Conservation (phyloP, 257 asterid species). For the Henckelia pumila region DNA sequence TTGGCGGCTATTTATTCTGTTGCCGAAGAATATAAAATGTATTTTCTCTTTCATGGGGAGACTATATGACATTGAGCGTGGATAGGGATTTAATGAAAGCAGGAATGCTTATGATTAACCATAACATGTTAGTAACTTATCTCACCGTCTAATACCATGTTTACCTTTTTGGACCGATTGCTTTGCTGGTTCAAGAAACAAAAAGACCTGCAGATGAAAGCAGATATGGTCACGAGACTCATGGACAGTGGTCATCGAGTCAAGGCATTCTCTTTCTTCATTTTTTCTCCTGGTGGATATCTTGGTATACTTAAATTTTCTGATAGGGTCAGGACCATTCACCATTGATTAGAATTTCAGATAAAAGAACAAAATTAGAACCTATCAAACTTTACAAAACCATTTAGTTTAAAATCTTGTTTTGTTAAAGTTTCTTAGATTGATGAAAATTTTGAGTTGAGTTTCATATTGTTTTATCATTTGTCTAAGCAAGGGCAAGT, state of each 20-base stretch:
- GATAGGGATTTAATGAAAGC: constrained; percentile 3
- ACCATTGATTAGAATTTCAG: too few relatives aligned
- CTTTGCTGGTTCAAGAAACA: constrained; percentile 45
- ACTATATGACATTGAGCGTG: not conserved
- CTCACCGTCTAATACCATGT: constrained; percentile 6
- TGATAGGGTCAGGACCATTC: too few relatives aligned
- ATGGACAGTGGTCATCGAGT: constrained; percentile 81
- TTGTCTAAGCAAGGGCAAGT: not conserved
- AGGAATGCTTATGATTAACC: not conserved
- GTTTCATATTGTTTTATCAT: not conserved
- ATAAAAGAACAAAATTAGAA: too few relatives aligned
- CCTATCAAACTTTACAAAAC: too few relatives aligned
- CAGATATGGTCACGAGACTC: constrained; percentile 67
- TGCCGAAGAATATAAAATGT: not conserved
- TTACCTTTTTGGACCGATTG: constrained; percentile 22
- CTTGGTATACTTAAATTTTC: not conserved
- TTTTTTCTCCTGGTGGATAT: not conserved
- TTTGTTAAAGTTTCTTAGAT: not conserved
- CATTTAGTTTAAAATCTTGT: not conserved
- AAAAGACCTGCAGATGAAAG: constrained; percentile 75
- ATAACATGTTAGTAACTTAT: not conserved
- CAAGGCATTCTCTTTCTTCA: constrained; percentile 52
- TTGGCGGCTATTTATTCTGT: not conserved
- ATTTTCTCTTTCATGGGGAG: not conserved
- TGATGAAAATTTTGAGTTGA: not conserved